phyloP scores from a whole-genome alignment of 768 basidiomycete species.

The Kwoniella dendrophila region DNA sequence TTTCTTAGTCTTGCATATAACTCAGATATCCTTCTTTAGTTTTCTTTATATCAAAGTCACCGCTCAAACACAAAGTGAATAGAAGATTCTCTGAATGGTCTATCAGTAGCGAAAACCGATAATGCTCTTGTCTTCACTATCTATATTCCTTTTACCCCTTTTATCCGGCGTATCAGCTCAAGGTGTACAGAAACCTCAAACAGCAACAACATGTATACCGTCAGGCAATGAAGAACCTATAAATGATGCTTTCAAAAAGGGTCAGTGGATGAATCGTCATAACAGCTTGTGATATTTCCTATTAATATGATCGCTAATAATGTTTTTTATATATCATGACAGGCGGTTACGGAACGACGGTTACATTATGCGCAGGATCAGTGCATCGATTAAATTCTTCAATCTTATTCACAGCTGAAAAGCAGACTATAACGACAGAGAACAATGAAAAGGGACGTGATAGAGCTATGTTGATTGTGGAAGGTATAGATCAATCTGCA shows the following conservation, averaged over 20 bases:
- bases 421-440: conserved; percentile 54
- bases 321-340: neutral
- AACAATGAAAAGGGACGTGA: conserved; percentile 48
- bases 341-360: conserved; percentile 50
- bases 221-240: conserved; percentile 39
- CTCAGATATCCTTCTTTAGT: too few species aligned
- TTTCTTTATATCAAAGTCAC: too few species aligned
- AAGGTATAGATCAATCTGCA: conserved; percentile 51
- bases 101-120: too few species aligned
- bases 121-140: conserved; percentile 20
- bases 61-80: too few species aligned
- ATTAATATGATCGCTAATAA: neutral
- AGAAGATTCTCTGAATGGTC: too few species aligned
- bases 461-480: conserved; percentile 53
- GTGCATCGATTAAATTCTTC: conserved; percentile 49
- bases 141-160: conserved; percentile 12
- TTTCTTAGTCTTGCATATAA: too few species aligned
- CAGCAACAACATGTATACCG: conserved; percentile 26
- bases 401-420: conserved; percentile 50
- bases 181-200: neutral
- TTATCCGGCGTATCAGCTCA: conserved; percentile 14
- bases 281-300: neutral
- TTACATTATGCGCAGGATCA: conserved; percentile 54
- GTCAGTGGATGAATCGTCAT: conserved; percentile 20
- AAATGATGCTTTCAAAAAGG: conserved; percentile 35